Evolutionary conservation across 257 asterid species (phyloP), one percentile per base, ranked within the genome.

Genomic region (Solanum commersonii): DNA sequence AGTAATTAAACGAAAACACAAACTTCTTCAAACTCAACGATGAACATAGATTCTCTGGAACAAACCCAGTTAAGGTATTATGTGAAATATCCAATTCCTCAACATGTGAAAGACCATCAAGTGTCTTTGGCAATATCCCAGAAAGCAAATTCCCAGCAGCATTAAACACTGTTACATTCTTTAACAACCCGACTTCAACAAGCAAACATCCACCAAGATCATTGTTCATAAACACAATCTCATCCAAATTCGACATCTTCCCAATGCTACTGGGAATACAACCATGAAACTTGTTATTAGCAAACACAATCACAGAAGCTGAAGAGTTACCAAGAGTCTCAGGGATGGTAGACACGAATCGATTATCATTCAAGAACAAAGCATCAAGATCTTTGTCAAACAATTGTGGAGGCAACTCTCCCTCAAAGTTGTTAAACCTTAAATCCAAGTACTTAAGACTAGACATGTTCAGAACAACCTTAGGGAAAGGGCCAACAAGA

Each of bases 201-300:
- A 92, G 91, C 60, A 91, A 78, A 76, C 93, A 56, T 18, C 63
- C 63, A 56, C 63, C 63, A 2, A 56, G 10, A 56, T 56, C 63
- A 56, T 56, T 56, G 63, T 56, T 56, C 63, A 56, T 56, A 3
- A 56, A 56, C 37, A 86, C 13, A 7, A 91, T 77, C 70, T 91
- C 90, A 10, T 90, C 88, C 90, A 90, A 87, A 83, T 77, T 89
- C 44, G 52, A 82, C 93, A 90, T 91, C 29, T 87, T 88, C 27
- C 90, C 92, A 34, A 91, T 84, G 88, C 84, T 89, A 6, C 42
- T 78, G 0, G 93, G 93, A 86, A 91, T 91, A 90, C 92, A 87
- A 8, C 93, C 91, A 12, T 87, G 72, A 23, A 91, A 88, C 29
- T 89, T 52, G 86, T 91, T 91, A 83, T 91, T 77, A 0, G 93